Conservation (phyloP, 2,329 filamentous ascomycete genomes). For the Cercospora sp. region DNA sequence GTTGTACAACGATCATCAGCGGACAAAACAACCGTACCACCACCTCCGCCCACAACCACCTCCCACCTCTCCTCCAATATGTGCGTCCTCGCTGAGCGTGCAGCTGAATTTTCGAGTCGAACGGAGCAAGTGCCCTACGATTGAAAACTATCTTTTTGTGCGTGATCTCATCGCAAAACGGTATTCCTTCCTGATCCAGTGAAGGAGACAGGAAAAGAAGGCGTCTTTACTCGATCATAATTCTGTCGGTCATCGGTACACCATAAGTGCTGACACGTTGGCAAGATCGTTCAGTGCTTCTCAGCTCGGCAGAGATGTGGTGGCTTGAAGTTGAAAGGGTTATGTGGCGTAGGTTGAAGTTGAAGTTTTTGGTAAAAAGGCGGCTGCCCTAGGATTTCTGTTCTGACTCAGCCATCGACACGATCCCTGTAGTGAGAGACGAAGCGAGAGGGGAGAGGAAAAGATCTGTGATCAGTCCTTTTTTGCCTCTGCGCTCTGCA, state of each 20-base stretch:
- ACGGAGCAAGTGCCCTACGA: slow-evolving; percentile 41
- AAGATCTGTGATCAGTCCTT: slow-evolving; percentile 6
- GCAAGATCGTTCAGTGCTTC: slow-evolving; percentile 3
- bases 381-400: slow-evolving; percentile 34
- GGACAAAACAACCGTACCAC: slow-evolving; percentile 26
- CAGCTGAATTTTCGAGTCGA: slow-evolving; percentile 22
- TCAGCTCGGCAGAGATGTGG: slow-evolving; percentile 19
- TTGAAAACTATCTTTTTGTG: slow-evolving; percentile 43
- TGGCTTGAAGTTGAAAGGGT: slow-evolving; percentile 11
- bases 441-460: slow-evolving; percentile 1
- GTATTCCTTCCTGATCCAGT: slow-evolving; percentile 6
- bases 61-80: slow-evolving; percentile 3
- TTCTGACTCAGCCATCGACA: slow-evolving; percentile 36
- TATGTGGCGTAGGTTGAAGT: slow-evolving; percentile 13
- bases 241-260: slow-evolving; percentile 21
- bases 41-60: slow-evolving; percentile 18
- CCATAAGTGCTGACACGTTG: slow-evolving; percentile 19
- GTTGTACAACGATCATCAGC: slow-evolving; percentile 31
- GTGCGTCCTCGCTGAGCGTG: slow-evolving; percentile 28
- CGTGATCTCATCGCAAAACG: slow-evolving; percentile 32
- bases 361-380: slow-evolving; percentile 16
- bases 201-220: slow-evolving; percentile 6
- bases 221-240: slow-evolving; percentile 25
- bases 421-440: slow-evolving; percentile 17
- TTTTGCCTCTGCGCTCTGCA: slow-evolving; percentile 5